Evolutionary conservation across 139 green algal species (phyloP), one percentile per base, ranked within the genome.

Genomic region (Volvox africanus): DNA sequence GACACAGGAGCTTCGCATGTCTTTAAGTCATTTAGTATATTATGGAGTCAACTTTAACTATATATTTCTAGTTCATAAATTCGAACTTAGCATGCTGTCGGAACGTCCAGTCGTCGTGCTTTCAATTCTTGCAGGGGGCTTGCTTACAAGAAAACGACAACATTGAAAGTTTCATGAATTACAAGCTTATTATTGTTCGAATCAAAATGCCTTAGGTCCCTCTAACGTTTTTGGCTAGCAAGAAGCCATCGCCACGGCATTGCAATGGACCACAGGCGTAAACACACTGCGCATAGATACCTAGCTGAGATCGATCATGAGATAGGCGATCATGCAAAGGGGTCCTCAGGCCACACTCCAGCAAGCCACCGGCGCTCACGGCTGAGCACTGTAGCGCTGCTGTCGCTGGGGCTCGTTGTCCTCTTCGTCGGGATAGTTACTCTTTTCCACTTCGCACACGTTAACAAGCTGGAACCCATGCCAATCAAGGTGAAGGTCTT

Each of bases 231-330:
- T 55, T 55, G 5, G 9, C 5, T 55, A 55, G 44, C 5, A 14
- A 55, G 44, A 55, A 9, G 44, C 44, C 44, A 55, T 55, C 21
- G 71, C 71, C 17, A 79, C 71, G 71, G 32, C 75, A 35, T 20
- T 30, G 14, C n/a, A 81, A 87, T 87, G 81, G 80, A 86, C n/a
- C 80, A 86, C 11, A 73, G 80, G 24, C 80, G 50, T 28, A 86
- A 86, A n/a, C 80, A 61, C 14, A 0, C 24, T 26, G 80, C 44
- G 24, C 50, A 61, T 44, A 71, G 28, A 37, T 44, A 28, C 14
- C 20, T 71, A 33, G 80, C 5, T 71, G 35, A 28, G 24, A 44
- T 16, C 1, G 80, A 86, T 73, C 61, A 73, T 86, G 80, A 86
- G 80, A 3, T 30, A 24, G 80, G 36, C n/a, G 30, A 81, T n/a